phyloP scores from a whole-genome alignment of 176 grass and related monocot genomes.

The Oryza coarctata region DNA sequence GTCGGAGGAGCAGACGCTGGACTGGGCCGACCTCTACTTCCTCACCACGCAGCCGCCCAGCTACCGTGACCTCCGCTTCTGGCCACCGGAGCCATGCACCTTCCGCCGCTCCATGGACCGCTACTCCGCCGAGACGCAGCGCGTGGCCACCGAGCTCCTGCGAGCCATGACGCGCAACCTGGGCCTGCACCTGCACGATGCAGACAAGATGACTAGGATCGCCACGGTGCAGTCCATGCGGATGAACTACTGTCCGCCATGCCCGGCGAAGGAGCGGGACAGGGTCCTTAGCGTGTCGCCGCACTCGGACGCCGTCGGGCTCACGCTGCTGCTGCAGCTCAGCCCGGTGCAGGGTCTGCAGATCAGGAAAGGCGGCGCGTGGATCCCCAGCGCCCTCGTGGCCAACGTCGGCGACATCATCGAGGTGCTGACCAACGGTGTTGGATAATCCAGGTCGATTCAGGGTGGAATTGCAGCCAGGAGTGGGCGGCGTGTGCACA shows the following conservation, averaged over 20 bases:
- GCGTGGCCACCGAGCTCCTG: slow-evolving; percentile 35
- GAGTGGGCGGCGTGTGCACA: no score
- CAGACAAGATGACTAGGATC: slow-evolving; percentile 5
- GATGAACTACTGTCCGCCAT: slow-evolving; percentile 68
- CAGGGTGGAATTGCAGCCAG: no score
- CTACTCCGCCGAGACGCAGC: slow-evolving; percentile 36
- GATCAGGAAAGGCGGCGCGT: slow-evolving; percentile 32
- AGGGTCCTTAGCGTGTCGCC: slow-evolving; percentile 52
- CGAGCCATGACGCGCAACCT: slow-evolving; percentile 45
- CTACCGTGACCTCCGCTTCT: slow-evolving; percentile 37
- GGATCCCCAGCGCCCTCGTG: slow-evolving; percentile 34
- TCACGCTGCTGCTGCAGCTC: slow-evolving; percentile 61
- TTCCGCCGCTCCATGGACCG: slow-evolving; percentile 41
- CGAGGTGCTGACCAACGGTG: slow-evolving; percentile 51
- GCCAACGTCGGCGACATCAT: slow-evolving; percentile 66
- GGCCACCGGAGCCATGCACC: slow-evolving; percentile 23
- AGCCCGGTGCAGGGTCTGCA: slow-evolving; percentile 47
- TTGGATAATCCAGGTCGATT: no score
- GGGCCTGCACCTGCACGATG: background rate
- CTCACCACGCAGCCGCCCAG: slow-evolving; percentile 39
- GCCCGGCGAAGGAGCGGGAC: slow-evolving; percentile 35
- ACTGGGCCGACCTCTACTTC: slow-evolving; percentile 55
- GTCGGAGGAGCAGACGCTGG: slow-evolving; percentile 54
- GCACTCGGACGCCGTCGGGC: slow-evolving; percentile 52
- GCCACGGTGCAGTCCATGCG: slow-evolving; percentile 24